Evolutionary conservation across 2,329 filamentous ascomycete genomes (phyloP).

Genomic region (Colletotrichum gloeosporioides): DNA sequence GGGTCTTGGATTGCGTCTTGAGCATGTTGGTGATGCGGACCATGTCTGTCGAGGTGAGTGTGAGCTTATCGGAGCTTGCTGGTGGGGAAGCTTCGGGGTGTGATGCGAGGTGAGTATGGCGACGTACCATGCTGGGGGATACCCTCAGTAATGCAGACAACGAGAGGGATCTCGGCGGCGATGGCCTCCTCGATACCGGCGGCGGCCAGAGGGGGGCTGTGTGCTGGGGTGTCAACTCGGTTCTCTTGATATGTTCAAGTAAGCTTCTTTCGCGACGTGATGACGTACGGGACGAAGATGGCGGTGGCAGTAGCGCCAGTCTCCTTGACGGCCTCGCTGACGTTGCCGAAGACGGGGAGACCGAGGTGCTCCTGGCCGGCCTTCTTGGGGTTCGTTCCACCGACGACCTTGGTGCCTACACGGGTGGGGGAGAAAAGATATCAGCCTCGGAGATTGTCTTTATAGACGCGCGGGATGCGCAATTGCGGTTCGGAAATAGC

Average conservation of each 20-base stretch:
- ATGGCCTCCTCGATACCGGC: conserved; percentile 97
- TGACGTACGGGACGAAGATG: conserved; percentile 92
- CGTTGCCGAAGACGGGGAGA: conserved; percentile 90
- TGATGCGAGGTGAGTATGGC: conserved; percentile 15
- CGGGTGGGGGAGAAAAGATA: conserved; percentile 20
- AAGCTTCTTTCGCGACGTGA: conserved; percentile 28
- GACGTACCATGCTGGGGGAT: conserved; percentile 91
- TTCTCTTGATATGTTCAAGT: conserved; percentile 50
- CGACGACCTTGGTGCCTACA: conserved; percentile 92
- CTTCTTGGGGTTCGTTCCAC: conserved; percentile 99
- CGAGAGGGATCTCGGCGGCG: conserved; percentile 87
- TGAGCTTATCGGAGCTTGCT: not conserved
- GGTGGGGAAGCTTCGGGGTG: not conserved
- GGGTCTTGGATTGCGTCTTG: conserved; percentile 96
- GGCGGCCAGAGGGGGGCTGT: conserved; percentile 86
- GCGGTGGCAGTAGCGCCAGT: conserved; percentile 91
- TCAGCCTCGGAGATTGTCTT: conserved; percentile 30
- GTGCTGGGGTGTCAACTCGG: conserved; percentile 38
- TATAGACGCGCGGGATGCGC: not conserved
- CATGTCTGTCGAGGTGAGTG: conserved; percentile 72
- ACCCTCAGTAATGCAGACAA: conserved; percentile 97
- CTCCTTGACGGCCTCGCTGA: conserved; percentile 86
- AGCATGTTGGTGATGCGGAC: conserved; percentile 97
- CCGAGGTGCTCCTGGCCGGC: conserved; percentile 88
- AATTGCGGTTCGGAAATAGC: not conserved